Base-by-base conservation (phyloP, 108 stramenopile species). In the Skeletonema grethae region DNA sequence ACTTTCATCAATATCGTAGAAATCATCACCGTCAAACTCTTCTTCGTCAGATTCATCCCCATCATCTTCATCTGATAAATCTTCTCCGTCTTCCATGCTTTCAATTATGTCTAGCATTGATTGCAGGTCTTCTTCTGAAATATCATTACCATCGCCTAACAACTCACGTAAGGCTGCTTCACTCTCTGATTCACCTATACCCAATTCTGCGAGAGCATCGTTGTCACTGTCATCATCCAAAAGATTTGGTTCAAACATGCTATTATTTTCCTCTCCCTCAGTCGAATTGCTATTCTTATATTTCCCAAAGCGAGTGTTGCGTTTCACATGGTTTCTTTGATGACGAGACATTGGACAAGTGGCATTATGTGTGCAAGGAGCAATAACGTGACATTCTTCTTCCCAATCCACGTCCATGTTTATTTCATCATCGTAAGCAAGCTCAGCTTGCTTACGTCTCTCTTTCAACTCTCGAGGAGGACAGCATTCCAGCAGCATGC, bases 361-460 rank as follows among this genome's bases (percentile, higher is more conserved):
- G 0, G 87, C 90, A 63, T 88, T 89, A 63, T 94, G 93, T 13
- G 93, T 94, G 67, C 93, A 94, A 0, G 93, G 93, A 32, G 93
- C 93, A 69, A 94, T 82, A 11, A 94, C 85, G 45, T 89, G 88
- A 66, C 89, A 90, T 58, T 87, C 85, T 36, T 86, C 82, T 28
- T 53, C 29, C 79, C 75, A 76, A 16, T 25, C 46, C 20, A 63
- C 68, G 10, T 39, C 64, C 32, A 43, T 50, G 2, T 29, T 32
- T 6, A 57, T 29, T 20, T 62, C 30, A 24, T 32, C 35, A 32
- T 66, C 46, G 11, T 65, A 60, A 9, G 61, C 41, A 34, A 12
- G 43, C 22, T 22, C 6, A 53, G 50, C 50, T 22, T 53, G 66
- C 16, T 48, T 80, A 57, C 39, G 78, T 73, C 62, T 75, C 70